Conservation (phyloP, 805 yeast genomes). For the Metschnikowia borealis region DNA sequence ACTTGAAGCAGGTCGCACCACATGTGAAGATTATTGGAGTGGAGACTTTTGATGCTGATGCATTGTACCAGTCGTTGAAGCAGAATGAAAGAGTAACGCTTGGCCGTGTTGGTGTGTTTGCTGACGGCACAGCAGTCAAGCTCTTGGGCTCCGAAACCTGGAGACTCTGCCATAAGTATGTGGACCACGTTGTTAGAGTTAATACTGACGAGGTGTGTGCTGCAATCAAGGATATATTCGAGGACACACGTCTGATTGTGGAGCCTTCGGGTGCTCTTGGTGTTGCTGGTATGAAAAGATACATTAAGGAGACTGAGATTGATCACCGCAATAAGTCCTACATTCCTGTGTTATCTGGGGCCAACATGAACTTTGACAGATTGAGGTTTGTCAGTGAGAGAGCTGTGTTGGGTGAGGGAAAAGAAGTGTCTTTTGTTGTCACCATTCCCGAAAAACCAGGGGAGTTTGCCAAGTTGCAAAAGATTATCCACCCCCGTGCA, state of each 20-base stretch:
- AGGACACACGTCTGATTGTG: conserved; percentile 87
- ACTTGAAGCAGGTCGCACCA: conserved; percentile 94
- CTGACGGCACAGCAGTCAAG: conserved; percentile 97
- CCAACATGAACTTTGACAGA: conserved; percentile 97
- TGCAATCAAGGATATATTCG: conserved; percentile 93
- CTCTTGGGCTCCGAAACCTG: conserved; percentile 88
- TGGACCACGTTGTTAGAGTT: conserved; percentile 87
- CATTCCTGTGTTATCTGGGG: conserved; percentile 88
- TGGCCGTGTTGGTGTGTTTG: conserved; percentile 85
- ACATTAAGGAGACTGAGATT: conserved; percentile 61
- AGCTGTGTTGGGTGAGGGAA: conserved; percentile 97
- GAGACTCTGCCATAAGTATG: conserved; percentile 66
- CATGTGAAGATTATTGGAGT: conserved; percentile 94
- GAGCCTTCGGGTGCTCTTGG: conserved; percentile 98
- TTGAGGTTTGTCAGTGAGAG: conserved; percentile 94
- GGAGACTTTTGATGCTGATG: conserved; percentile 94
- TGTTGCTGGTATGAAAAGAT: conserved; percentile 91
- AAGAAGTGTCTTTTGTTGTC: conserved; percentile 86
- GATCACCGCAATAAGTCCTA: conserved; percentile 70
- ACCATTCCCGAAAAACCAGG: conserved; percentile 94
- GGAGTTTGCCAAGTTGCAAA: conserved; percentile 74
- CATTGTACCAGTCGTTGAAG: conserved; percentile 70
- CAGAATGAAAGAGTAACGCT: conserved; percentile 53
- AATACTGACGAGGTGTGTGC: conserved; percentile 93
- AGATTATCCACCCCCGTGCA: conserved; percentile 76